Percentiles rank a stretch among this genome's conserved stretches.
These are phyloP conservation scores for Sesbania bispinosa DNA, from an alignment of 306 rosid genomes.

Conservation along the genomic window DNA sequence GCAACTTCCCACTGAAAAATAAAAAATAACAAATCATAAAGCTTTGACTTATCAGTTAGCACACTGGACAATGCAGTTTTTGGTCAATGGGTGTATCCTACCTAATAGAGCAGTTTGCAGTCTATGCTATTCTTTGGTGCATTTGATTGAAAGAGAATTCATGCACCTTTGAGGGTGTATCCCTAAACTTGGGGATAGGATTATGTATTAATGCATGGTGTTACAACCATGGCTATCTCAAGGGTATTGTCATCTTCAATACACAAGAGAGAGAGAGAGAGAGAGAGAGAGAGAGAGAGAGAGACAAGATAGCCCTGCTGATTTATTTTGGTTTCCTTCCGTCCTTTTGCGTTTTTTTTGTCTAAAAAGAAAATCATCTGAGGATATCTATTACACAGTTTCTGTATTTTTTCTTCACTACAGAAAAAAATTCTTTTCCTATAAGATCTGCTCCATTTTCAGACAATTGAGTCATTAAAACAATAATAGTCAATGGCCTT, in stretches of 20 bases:
- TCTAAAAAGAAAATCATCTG: no score
- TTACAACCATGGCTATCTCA: neutral
- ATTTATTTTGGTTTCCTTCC: neutral
- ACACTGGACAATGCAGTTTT: conserved; percentile 13
- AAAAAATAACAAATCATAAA: neutral
- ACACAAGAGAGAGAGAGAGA: no score
- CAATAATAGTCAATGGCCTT: neutral
- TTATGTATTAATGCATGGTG: neutral
- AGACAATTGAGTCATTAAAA: neutral
- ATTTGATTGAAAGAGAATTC: neutral
- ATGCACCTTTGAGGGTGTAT: neutral
- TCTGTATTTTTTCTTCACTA: neutral
- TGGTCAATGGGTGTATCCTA: neutral
- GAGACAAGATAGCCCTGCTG: neutral
- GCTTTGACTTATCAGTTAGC: neutral
- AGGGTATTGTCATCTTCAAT: neutral
- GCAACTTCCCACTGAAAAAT: conserved; percentile 17
- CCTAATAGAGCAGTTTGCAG: neutral
- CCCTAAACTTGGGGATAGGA: neutral
- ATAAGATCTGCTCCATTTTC: neutral
- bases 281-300: neutral
- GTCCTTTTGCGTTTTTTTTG: neutral
- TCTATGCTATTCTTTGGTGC: conserved; percentile 3
- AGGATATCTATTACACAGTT: neutral
- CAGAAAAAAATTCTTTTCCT: neutral